Evolutionary conservation across 2,329 filamentous ascomycete species (phyloP).

Genomic region (Thermothelomyces thermophilus): DNA sequence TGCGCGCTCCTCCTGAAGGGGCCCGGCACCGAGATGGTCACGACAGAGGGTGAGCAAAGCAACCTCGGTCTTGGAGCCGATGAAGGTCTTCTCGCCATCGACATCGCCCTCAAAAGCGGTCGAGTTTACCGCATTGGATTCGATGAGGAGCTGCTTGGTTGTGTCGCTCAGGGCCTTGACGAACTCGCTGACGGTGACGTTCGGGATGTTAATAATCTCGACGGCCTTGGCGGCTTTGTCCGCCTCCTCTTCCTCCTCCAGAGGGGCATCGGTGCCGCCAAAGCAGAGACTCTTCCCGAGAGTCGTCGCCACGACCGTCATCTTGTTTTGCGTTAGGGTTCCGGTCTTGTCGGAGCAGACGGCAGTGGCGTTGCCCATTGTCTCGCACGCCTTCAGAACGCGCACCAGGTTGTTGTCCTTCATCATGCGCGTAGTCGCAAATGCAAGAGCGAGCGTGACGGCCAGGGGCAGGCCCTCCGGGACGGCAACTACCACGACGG

Average conservation of each 20-base stretch:
- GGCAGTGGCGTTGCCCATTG: conserved; percentile 66
- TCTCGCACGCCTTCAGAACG: conserved; percentile 62
- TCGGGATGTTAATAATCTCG: conserved; percentile 23
- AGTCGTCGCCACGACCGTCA: conserved; percentile 69
- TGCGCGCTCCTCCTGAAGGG: conserved; percentile 40
- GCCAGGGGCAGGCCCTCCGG: conserved; percentile 61
- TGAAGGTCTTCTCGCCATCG: conserved; percentile 33
- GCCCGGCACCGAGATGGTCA: conserved; percentile 38
- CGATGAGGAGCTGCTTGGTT: conserved; percentile 23
- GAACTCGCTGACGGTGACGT: not conserved
- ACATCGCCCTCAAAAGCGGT: conserved; percentile 47
- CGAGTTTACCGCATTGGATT: conserved; percentile 39
- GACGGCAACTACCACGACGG: conserved; percentile 63
- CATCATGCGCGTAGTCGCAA: conserved; percentile 63
- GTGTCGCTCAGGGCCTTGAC: not conserved
- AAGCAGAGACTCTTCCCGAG: conserved; percentile 43
- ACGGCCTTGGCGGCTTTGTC: conserved; percentile 27
- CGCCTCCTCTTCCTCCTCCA: conserved; percentile 23
- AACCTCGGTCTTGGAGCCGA: conserved; percentile 51
- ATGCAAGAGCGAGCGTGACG: conserved; percentile 62
- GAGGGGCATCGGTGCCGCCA: conserved; percentile 27
- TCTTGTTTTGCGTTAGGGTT: conserved; percentile 67
- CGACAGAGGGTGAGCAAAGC: conserved; percentile 45
- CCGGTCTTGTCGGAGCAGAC: conserved; percentile 78
- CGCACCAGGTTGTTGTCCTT: conserved; percentile 68